These are phyloP conservation scores for Lumnitzera racemosa DNA, from an alignment of 345 rosid species.

Conservation along the genomic window DNA sequence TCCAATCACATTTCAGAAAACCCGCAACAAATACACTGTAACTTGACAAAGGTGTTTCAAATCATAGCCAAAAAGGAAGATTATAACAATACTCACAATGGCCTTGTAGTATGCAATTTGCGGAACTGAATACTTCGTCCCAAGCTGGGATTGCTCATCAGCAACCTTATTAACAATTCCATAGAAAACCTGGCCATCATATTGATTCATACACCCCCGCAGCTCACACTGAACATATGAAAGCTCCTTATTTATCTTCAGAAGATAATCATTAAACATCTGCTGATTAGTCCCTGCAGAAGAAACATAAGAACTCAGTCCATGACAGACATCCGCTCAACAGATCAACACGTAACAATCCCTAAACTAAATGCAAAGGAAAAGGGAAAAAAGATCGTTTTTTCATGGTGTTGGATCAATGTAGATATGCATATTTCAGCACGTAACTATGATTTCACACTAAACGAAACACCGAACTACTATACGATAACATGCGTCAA, in stretches of 20 bases:
- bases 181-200: conserved; percentile 63
- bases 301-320: neutral
- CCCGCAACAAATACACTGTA: neutral
- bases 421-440: no score
- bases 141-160: conserved; percentile 87
- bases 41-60: neutral
- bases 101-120: conserved; percentile 82
- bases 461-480: no score
- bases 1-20: neutral
- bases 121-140: conserved; percentile 70
- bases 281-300: conserved; percentile 36
- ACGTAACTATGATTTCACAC: no score
- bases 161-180: conserved; percentile 79
- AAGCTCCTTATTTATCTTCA: conserved; percentile 81
- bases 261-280: conserved; percentile 57
- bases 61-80: neutral
- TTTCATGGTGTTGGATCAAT: no score
- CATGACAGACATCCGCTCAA: no score
- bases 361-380: neutral
- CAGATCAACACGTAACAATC: neutral
- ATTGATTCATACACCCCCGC: conserved; percentile 71
- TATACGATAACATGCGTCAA: neutral
- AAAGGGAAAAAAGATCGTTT: no score
- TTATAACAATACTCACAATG: conserved; percentile 43
- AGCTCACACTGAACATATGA: conserved; percentile 70